These are phyloP conservation scores for Daldinia caldariorum DNA, from an alignment of 495 filamentous ascomycete genomes.

Conservation along the genomic window DNA sequence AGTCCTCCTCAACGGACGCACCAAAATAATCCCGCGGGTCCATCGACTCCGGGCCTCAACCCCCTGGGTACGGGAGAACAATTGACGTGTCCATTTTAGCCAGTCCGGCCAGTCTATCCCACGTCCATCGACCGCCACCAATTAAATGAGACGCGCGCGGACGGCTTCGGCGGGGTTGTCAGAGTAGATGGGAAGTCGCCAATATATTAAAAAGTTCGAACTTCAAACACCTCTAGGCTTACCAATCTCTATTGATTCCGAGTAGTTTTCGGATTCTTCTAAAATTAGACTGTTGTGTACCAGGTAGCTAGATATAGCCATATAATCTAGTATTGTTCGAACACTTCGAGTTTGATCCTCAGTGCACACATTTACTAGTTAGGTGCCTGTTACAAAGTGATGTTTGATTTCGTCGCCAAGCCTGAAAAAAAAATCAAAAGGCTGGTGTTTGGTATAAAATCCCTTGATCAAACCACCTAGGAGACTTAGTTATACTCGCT, in stretches of 20 bases:
- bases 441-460: neutral
- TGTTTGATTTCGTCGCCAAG: neutral
- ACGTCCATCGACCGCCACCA: conserved; percentile 20
- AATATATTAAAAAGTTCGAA: neutral
- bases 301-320: neutral
- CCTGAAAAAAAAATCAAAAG: neutral
- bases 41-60: conserved; percentile 33
- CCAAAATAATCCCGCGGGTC: conserved; percentile 41
- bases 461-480: conserved; percentile 9
- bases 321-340: neutral
- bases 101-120: conserved; percentile 20
- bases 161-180: conserved; percentile 3
- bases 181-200: neutral
- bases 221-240: neutral
- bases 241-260: neutral
- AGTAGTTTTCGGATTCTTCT: neutral
- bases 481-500: conserved; percentile 27
- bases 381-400: too few species aligned
- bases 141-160: conserved; percentile 29
- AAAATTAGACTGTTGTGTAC: neutral
- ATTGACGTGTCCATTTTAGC: conserved; percentile 46
- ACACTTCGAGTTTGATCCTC: neutral
- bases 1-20: conserved; percentile 17
- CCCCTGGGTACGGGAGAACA: neutral
- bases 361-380: neutral